phyloP scores from a whole-genome alignment of 2,329 filamentous ascomycete genomes.

The Penicillium hesseltinei region DNA sequence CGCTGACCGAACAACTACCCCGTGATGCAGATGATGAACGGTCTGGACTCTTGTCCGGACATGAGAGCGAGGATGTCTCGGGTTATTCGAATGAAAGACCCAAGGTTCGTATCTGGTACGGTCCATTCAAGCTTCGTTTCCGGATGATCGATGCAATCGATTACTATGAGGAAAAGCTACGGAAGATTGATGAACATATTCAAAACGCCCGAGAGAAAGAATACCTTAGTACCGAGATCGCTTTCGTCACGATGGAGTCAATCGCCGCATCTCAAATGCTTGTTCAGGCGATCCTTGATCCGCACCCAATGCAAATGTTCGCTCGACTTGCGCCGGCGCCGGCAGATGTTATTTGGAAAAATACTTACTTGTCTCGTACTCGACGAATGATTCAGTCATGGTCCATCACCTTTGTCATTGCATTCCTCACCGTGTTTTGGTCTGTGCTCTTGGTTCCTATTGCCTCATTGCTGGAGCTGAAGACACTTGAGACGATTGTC shows the following conservation, averaged over 20 bases:
- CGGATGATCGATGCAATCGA: constrained; percentile 85
- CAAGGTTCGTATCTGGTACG: constrained; percentile 72
- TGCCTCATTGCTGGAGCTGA: constrained; percentile 75
- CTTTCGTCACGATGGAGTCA: constrained; percentile 96
- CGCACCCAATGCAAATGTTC: constrained; percentile 78
- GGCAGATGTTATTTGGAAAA: constrained; percentile 89
- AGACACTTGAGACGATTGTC: constrained; percentile 71
- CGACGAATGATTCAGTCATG: constrained; percentile 75
- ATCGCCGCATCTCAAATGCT: constrained; percentile 93
- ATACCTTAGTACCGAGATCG: constrained; percentile 75
- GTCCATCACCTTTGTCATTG: constrained; percentile 79
- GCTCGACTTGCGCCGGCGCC: constrained; percentile 85
- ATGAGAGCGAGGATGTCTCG: constrained; percentile 42
- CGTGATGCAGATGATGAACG: constrained; percentile 56
- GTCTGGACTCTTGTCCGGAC: constrained; percentile 56
- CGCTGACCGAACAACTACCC: constrained; percentile 51
- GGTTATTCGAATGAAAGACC: constrained; percentile 57
- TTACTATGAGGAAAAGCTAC: constrained; percentile 85
- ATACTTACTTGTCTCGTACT: constrained; percentile 78
- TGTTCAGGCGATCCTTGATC: constrained; percentile 89
- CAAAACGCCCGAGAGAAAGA: constrained; percentile 66
- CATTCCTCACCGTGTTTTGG: constrained; percentile 83
- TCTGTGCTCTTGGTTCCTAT: constrained; percentile 76
- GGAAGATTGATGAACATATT: constrained; percentile 74
- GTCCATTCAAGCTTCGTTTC: constrained; percentile 68